These are phyloP conservation scores for Blastobotrys attinorum DNA, from an alignment of 805 yeast species.

Conservation along the genomic window DNA sequence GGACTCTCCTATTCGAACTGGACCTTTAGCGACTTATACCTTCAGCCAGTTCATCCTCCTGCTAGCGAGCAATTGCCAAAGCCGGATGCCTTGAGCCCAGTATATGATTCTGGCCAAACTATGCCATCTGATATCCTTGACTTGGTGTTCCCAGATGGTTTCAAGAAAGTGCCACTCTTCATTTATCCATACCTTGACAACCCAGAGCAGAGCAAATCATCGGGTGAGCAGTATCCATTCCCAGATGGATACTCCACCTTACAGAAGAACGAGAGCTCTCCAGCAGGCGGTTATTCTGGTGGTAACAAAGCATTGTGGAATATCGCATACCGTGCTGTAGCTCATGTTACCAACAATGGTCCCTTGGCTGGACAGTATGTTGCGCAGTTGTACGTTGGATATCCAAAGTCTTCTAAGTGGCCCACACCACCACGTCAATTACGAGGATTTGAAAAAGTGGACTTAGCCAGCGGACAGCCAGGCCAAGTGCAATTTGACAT, in stretches of 20 bases:
- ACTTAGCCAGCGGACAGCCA: slow-evolving; percentile 35
- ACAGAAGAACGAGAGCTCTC: slow-evolving; percentile 21
- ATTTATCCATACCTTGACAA: slow-evolving; percentile 44
- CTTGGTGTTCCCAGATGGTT: slow-evolving; percentile 43
- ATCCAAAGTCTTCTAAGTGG: slow-evolving; percentile 32
- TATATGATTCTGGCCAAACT: slow-evolving; percentile 1
- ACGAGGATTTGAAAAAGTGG: slow-evolving; percentile 51
- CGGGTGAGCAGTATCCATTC: slow-evolving; percentile 26
- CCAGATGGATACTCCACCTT: slow-evolving; percentile 32
- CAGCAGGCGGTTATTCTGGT: slow-evolving; percentile 38
- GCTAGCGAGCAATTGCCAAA: slow-evolving; percentile 39
- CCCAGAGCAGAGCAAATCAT: slow-evolving; percentile 30
- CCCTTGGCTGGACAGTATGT: slow-evolving; percentile 40
- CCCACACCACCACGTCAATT: slow-evolving; percentile 43
- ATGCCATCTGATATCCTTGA: slow-evolving; percentile 31
- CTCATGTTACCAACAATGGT: slow-evolving; percentile 43
- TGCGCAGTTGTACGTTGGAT: slow-evolving; percentile 46
- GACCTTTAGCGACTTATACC: slow-evolving; percentile 31
- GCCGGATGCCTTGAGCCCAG: slow-evolving; percentile 33
- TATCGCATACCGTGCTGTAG: slow-evolving; percentile 38
- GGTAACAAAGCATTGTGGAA: slow-evolving; percentile 59
- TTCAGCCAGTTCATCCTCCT: slow-evolving; percentile 37
- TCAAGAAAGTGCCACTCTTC: slow-evolving; percentile 46
- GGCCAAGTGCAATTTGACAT: slow-evolving; percentile 37
- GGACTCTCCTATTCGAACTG: slow-evolving; percentile 49